Conservation (phyloP, 441 rosid species). For the Adansonia madagascariensis region DNA sequence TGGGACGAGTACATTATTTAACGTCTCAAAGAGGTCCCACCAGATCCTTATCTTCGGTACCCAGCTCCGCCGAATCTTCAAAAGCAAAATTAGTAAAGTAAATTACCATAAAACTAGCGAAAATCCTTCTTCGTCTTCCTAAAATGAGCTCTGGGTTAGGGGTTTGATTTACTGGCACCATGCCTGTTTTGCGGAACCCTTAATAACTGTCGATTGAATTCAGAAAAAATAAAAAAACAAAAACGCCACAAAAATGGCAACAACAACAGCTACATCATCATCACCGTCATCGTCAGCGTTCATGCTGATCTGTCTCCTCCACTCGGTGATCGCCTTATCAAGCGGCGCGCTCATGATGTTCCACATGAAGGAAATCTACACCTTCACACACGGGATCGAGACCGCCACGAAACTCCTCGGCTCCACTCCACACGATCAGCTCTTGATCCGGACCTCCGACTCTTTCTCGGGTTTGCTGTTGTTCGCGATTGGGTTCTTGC, state of each 20-base stretch:
- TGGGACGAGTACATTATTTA: neutral
- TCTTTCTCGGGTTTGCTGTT: slow-evolving; percentile 73
- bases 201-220: neutral
- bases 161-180: slow-evolving; percentile 18
- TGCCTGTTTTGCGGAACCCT: slow-evolving; percentile 9
- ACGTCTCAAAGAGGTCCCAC: slow-evolving; percentile 26
- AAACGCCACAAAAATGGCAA: slow-evolving; percentile 20
- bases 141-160: slow-evolving; percentile 20
- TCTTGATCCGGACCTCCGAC: slow-evolving; percentile 66
- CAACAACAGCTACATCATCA: slow-evolving; percentile 29
- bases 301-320: slow-evolving; percentile 60
- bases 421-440: slow-evolving; percentile 69
- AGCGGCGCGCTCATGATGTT: slow-evolving; percentile 72
- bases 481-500: slow-evolving; percentile 58
- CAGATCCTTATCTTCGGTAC: slow-evolving; percentile 28
- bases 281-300: slow-evolving; percentile 38
- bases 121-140: neutral
- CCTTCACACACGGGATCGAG: slow-evolving; percentile 62
- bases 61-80: slow-evolving; percentile 15
- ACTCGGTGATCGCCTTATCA: slow-evolving; percentile 56
- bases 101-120: neutral
- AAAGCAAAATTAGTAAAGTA: neutral
- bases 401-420: slow-evolving; percentile 58
- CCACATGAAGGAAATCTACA: slow-evolving; percentile 54
- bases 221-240: neutral